Evolutionary conservation across 192 early-diverging fungal genomes (phyloP).

Genomic region (Entomortierella beljakovae): DNA sequence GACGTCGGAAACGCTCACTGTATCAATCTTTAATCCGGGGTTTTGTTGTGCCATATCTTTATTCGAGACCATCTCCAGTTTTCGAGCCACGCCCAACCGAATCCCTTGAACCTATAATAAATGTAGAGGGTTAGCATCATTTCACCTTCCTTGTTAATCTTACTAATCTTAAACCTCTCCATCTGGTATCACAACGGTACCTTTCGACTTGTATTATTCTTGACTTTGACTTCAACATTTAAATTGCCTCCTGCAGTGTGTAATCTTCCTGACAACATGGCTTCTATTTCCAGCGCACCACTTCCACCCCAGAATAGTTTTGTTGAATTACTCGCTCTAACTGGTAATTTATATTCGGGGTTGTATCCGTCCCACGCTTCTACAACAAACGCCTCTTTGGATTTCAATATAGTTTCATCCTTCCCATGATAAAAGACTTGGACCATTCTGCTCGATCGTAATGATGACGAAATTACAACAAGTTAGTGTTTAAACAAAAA

Average conservation of each 20-base stretch:
- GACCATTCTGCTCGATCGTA: conserved; percentile 60
- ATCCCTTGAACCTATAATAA: conserved; percentile 70
- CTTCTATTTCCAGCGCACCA: conserved; percentile 52
- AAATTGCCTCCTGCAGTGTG: conserved; percentile 57
- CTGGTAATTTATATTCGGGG: conserved; percentile 50
- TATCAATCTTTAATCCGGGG: conserved; percentile 59
- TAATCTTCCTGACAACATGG: conserved; percentile 43
- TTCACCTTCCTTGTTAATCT: not conserved
- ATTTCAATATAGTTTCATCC: conserved; percentile 64
- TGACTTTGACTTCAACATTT: conserved; percentile 57
- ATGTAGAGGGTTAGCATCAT: no score
- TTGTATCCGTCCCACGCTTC: conserved; percentile 62
- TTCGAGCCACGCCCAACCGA: conserved; percentile 56
- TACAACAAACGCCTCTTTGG: conserved; percentile 71
- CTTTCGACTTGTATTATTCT: conserved; percentile 61
- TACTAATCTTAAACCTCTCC: not conserved
- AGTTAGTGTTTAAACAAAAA: conserved; percentile 3
- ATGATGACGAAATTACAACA: not conserved
- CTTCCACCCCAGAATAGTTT: conserved; percentile 58
- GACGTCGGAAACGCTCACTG: conserved; percentile 55
- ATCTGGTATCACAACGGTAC: conserved; percentile 22
- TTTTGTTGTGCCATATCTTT: conserved; percentile 53
- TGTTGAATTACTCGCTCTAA: conserved; percentile 48
- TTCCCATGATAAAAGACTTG: conserved; percentile 65
- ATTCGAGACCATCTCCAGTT: conserved; percentile 63